Evolutionary conservation across 2,329 filamentous ascomycete species (phyloP), one percentile per base, ranked within the genome.

Genomic region (Amauroascus niger): DNA sequence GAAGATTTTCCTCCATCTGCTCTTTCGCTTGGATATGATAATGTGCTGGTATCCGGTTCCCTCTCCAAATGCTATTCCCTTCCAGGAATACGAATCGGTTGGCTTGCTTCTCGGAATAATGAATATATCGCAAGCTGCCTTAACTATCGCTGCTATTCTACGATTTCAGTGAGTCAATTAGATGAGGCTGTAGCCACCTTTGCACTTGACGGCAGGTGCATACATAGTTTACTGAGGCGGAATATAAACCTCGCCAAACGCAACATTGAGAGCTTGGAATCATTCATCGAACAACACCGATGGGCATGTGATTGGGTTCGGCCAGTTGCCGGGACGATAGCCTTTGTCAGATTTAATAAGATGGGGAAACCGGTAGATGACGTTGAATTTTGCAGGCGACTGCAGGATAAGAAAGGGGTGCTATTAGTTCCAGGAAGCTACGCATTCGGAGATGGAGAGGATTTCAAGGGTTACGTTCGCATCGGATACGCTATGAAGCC

Each of bases 11-110:
- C 79, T 1, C 83, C 86, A 0, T 88, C 87, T 0, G 76, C 83
- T 9, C 74, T 89, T 0, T 81, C 85, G 0, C 73, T 93, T 41
- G 83, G 82, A 41, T 93, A 94, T 68, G 71, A 78, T 2, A 84
- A 82, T 53, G 78, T 80, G 20, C 75, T 95, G 30, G 80, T 81
- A 11, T 93, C 87, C 0, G 84, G 88, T 13, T 90, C 86, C 16
- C 81, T 94, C 74, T 91, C 86, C 24, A 95, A 95, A 70, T 86
- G 87, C 0, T 95, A 88, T 69, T 82, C 86, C 1, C 72, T 95
- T 3, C 87, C 88, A 0, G 88, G 89, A 1, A 83, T 94, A 57
- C 82, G 88, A 0, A 70, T 90, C 1, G 89, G 89, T 30, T 96
- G 89, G 89, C 76, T 91, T 55, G 87, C 86, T 2, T 84, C 83